These are phyloP conservation scores for Tulasnella sp. DNA, from an alignment of 768 basidiomycete genomes.

Conservation along the genomic window DNA sequence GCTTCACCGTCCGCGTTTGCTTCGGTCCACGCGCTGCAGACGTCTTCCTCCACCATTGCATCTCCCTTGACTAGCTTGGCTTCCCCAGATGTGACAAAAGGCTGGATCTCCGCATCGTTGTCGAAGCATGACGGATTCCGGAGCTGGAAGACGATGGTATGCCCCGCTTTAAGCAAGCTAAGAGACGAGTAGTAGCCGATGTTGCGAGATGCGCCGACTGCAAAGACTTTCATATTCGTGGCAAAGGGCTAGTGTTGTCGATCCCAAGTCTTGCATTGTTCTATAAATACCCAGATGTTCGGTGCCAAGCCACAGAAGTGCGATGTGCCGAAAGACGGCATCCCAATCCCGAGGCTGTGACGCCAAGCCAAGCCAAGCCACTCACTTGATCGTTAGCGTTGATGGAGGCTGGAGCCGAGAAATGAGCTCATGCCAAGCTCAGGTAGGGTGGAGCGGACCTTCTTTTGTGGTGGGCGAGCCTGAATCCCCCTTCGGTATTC, in stretches of 20 bases:
- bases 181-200: constrained; percentile 11
- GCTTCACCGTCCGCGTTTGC: neutral
- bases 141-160: neutral
- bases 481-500: too few relatives aligned
- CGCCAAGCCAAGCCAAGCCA: too few relatives aligned
- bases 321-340: too few relatives aligned
- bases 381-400: too few relatives aligned
- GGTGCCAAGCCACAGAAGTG: neutral
- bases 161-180: neutral
- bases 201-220: constrained; percentile 13
- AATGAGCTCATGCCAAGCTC: too few relatives aligned
- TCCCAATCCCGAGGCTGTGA: too few relatives aligned
- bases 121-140: constrained; percentile 5
- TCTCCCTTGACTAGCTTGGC: constrained; percentile 10
- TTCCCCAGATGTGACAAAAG: constrained; percentile 4
- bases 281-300: neutral
- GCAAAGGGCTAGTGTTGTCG: neutral
- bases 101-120: constrained; percentile 2
- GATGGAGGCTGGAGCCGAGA: too few relatives aligned
- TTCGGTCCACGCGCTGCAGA: neutral
- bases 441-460: too few relatives aligned
- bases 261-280: neutral
- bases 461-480: too few relatives aligned
- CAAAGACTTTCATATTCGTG: constrained; percentile 1
- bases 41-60: neutral